A percentile compares a stretch with the other conserved stretches of the same genome.
Evolutionary conservation across 352 stramenopile species (phyloP).

Genomic region (Phytophthora boehmeriae): DNA sequence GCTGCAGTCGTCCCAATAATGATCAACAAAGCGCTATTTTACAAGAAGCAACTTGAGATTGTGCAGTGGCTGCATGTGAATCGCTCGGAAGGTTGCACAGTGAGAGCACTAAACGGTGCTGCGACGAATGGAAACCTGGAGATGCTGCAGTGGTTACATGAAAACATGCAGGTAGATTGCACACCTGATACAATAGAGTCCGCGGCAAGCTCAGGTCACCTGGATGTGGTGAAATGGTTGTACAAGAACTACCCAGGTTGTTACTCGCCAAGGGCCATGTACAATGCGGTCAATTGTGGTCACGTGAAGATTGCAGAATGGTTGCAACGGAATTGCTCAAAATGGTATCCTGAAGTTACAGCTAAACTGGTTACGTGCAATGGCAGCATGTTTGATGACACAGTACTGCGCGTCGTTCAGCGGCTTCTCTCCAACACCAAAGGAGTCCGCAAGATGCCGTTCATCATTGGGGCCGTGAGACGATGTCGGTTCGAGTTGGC

Average conservation of each 20-base stretch:
- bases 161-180: not conserved
- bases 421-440: not conserved
- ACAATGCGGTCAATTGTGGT: not conserved
- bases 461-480: not conserved
- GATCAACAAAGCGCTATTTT: no score
- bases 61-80: not conserved
- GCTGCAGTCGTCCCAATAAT: no score
- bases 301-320: not conserved
- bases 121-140: not conserved
- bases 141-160: not conserved
- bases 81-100: conserved; percentile 1
- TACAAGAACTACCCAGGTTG: not conserved
- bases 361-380: not conserved
- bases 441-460: not conserved
- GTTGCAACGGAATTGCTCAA: not conserved
- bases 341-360: not conserved
- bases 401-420: not conserved
- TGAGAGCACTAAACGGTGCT: not conserved
- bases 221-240: not conserved
- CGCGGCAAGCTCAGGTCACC: not conserved
- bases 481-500: not conserved
- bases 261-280: not conserved
- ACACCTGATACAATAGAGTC: not conserved
- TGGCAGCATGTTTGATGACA: no score
- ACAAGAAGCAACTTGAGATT: not conserved